phyloP scores from a whole-genome alignment of 495 filamentous ascomycete genomes.

The Penicillium bovifimosum region DNA sequence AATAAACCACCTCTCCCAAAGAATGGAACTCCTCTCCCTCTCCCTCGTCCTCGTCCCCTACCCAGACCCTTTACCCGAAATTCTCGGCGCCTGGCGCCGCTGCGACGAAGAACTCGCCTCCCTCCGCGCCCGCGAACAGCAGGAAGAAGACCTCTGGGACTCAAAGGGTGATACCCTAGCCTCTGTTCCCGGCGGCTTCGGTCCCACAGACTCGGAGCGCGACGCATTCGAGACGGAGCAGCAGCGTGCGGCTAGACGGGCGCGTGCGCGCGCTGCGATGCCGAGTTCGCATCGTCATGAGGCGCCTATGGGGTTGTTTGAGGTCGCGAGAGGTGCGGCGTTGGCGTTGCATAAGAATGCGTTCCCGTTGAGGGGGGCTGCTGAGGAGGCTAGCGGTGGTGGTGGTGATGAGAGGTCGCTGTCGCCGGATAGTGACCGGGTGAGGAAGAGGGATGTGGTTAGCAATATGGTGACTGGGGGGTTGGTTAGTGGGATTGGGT shows the following conservation, averaged over 20 bases:
- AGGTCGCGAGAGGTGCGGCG: slow-evolving; percentile 78
- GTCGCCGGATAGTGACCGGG: slow-evolving; percentile 36
- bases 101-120: slow-evolving; percentile 81
- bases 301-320: slow-evolving; percentile 90
- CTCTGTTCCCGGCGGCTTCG: slow-evolving; percentile 64
- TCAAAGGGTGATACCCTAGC: slow-evolving; percentile 52
- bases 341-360: slow-evolving; percentile 64
- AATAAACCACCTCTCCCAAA: slow-evolving; percentile 52
- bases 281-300: slow-evolving; percentile 51
- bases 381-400: slow-evolving; percentile 6
- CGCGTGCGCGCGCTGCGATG: slow-evolving; percentile 32
- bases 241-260: slow-evolving; percentile 32
- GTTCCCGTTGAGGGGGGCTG: slow-evolving; percentile 45
- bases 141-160: slow-evolving; percentile 71
- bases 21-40: slow-evolving; percentile 85
- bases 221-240: slow-evolving; percentile 42
- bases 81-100: slow-evolving; percentile 75
- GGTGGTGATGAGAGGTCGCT: slow-evolving; percentile 18
- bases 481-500: slow-evolving; percentile 77
- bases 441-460: slow-evolving; percentile 76
- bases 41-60: slow-evolving; percentile 74
- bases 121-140: slow-evolving; percentile 63
- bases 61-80: slow-evolving; percentile 70
- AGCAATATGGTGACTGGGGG: slow-evolving; percentile 66
- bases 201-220: slow-evolving; percentile 37